Base-by-base conservation (phyloP, 2,329 filamentous ascomycete genomes). In the Eurotiales sp. region DNA sequence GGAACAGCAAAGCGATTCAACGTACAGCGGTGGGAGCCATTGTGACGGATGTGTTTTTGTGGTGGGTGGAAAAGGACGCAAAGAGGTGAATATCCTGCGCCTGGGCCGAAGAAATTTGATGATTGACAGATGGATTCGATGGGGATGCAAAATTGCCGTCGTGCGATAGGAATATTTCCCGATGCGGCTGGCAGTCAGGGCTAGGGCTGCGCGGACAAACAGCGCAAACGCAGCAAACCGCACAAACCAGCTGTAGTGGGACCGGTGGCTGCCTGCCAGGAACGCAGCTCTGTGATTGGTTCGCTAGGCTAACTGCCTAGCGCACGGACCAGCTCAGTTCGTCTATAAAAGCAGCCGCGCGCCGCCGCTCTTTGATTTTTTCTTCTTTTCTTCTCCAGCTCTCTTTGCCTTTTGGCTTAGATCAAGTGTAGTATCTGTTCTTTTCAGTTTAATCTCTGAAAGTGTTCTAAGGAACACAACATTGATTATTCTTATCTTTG, bases 371-470 rank as follows among this genome's bases (percentile, higher is more conserved):
- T 69, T 64, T 42, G 34, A 55, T 60, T 59, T 67, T 68, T 71
- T 67, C 67, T 69, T 67, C 64, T 54, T 54, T 23, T 64, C 72
- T 71, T 72, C n/a, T 69, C 63, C 64, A 76, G 73, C 73, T 76
- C 73, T 74, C 70, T 72, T 73, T 74, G 71, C 76, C 73, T 74
- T 79, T 77, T 72, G 73, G 83, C 83, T 88, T 87, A 89, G 86
- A 90, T 90, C 86, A 89, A 88, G 85, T 90, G 85, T 89, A 90
- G 86, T 90, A 90, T 88, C 86, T 89, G 86, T 90, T 91, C 87
- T 90, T 90, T 87, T 89, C 85, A 91, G 87, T 90, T 90, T 91
- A 90, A 90, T 90, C 85, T 87, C 87, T 91, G 86, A 86, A 88
- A 90, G 80, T 79, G 78, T 77, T 79, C 83, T 81, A 87, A 75